A percentile compares a stretch with the other conserved stretches of the same genome.
Conservation (phyloP, 176 grass and related monocot species). For the Hordeum marinum region DNA sequence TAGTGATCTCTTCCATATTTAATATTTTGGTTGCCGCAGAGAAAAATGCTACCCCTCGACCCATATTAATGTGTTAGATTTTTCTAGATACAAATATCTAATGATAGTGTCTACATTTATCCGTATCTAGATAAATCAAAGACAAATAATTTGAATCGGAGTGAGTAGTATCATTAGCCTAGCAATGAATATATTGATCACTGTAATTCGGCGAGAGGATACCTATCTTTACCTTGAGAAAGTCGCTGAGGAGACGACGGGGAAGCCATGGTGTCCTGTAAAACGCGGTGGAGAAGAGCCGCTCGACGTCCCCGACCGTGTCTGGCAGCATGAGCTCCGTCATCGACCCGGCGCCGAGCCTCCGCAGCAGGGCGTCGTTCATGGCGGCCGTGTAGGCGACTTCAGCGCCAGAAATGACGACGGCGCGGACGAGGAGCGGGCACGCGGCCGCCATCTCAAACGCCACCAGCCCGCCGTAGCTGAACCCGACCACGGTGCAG, state of each 20-base stretch:
- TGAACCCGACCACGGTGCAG: slow-evolving; percentile 49
- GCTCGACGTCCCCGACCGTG: background rate
- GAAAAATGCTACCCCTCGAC: no score
- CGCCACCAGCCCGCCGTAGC: slow-evolving; percentile 56
- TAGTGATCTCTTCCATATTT: no score
- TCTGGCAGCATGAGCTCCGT: slow-evolving; percentile 38
- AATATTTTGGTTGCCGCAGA: no score
- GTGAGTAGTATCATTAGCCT: no score
- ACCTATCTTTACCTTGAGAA: background rate
- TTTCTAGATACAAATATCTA: no score
- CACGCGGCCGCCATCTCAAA: slow-evolving; percentile 43
- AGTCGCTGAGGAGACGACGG: background rate
- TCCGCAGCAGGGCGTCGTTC: background rate
- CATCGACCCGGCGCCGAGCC: slow-evolving; percentile 25
- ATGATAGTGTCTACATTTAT: no score
- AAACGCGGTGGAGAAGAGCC: background rate
- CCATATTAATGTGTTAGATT: no score
- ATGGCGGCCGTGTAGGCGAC: slow-evolving; percentile 22
- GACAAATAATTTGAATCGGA: no score
- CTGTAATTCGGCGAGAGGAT: no score
- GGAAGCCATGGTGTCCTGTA: slow-evolving; percentile 43
- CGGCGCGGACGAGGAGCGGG: slow-evolving; percentile 20
- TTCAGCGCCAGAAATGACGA: slow-evolving; percentile 36
- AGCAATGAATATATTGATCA: no score
- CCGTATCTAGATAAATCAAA: no score